Evolutionary conservation across 2,329 filamentous ascomycete species (phyloP).

Genomic region (Ascochyta fabae): DNA sequence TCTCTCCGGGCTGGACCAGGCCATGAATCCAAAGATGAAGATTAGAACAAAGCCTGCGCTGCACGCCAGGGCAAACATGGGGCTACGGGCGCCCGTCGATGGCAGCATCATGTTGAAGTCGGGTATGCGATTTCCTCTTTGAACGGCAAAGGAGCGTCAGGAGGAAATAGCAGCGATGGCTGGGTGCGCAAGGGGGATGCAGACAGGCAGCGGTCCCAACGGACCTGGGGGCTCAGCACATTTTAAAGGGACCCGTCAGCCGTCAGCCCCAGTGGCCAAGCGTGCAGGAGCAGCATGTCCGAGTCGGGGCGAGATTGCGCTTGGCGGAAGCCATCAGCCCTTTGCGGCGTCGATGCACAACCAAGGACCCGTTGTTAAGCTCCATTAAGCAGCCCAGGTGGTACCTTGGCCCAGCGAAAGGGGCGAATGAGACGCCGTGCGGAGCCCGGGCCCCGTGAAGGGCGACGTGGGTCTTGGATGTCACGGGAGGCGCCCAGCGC

Average conservation of each 20-base stretch:
- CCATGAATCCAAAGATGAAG: conserved; percentile 45
- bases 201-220: conserved; percentile 10
- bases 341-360: conserved; percentile 22
- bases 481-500: conserved; percentile 5
- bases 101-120: conserved; percentile 39
- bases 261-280: conserved; percentile 30
- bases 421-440: conserved; percentile 17
- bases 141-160: conserved; percentile 18
- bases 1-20: conserved; percentile 40
- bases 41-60: conserved; percentile 40
- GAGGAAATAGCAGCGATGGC: conserved; percentile 9
- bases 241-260: conserved; percentile 33
- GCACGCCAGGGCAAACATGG: conserved; percentile 40
- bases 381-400: conserved; percentile 19
- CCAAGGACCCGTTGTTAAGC: conserved; percentile 20
- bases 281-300: conserved; percentile 25
- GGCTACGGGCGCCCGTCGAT: conserved; percentile 39
- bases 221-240: conserved; percentile 28
- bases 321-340: conserved; percentile 29
- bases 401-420: conserved; percentile 7
- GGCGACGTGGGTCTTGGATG: conserved; percentile 16
- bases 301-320: conserved; percentile 32
- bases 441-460: not conserved
- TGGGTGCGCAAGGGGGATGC: conserved; percentile 23
- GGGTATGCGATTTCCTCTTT: conserved; percentile 6